phyloP scores from a whole-genome alignment of 805 yeast genomes.

The Yueomyces sinensis region DNA sequence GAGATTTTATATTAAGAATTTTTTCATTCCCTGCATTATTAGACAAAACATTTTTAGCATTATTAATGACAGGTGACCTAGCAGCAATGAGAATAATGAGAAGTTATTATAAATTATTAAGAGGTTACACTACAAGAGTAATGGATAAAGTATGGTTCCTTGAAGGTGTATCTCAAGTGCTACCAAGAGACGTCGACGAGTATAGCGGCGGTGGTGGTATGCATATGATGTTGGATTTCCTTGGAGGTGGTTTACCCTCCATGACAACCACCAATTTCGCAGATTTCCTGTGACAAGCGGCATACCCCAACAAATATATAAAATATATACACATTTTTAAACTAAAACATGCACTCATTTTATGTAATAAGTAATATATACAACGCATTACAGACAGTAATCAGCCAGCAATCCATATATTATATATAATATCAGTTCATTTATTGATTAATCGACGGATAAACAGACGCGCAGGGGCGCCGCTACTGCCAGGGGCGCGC shows the following conservation, averaged over 20 bases:
- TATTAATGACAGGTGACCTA: slow-evolving; percentile 73
- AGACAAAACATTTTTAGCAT: slow-evolving; percentile 64
- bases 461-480: too few species aligned
- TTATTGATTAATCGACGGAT: too few species aligned
- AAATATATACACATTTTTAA: too few species aligned
- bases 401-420: too few species aligned
- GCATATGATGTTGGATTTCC: slow-evolving; percentile 83
- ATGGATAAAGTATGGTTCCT: slow-evolving; percentile 87
- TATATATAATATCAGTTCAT: too few species aligned
- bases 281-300: slow-evolving; percentile 18
- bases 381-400: too few species aligned
- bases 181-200: slow-evolving; percentile 86
- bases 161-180: slow-evolving; percentile 78
- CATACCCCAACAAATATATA: neutral
- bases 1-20: slow-evolving; percentile 74
- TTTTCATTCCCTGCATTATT: slow-evolving; percentile 89
- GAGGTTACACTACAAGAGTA: slow-evolving; percentile 76
- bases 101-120: slow-evolving; percentile 67
- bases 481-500: too few species aligned
- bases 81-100: slow-evolving; percentile 87
- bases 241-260: slow-evolving; percentile 53
- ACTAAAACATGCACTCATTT: too few species aligned
- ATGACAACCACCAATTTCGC: slow-evolving; percentile 31
- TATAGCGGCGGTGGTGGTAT: slow-evolving; percentile 85
- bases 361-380: too few species aligned